These are phyloP conservation scores for Citropsis articulata DNA, from an alignment of 345 rosid species.

Conservation along the genomic window DNA sequence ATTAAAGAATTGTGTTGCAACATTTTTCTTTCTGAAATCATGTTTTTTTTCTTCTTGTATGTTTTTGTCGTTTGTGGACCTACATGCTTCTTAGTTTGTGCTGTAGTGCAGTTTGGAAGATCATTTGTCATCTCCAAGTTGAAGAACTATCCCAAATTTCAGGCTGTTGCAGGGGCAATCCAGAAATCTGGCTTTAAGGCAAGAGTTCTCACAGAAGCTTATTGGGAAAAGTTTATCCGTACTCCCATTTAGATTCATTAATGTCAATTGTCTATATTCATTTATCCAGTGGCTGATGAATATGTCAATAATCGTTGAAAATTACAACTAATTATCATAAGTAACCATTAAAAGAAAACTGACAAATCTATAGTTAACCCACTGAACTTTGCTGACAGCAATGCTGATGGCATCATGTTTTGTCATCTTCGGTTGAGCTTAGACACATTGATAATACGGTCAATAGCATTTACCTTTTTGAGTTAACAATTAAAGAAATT, in stretches of 20 bases:
- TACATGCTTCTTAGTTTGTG: not conserved
- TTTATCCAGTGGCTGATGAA: no score
- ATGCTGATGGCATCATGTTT: not conserved
- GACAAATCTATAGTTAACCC: no score
- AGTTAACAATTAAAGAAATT: not conserved
- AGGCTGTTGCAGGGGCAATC: constrained; percentile 44
- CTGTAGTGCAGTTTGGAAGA: constrained; percentile 48
- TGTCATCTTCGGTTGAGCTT: not conserved
- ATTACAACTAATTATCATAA: no score
- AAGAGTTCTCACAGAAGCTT: constrained; percentile 10
- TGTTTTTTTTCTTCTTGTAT: not conserved
- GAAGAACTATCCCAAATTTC: constrained; percentile 52
- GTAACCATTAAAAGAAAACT: no score
- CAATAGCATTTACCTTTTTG: not conserved
- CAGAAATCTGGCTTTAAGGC: constrained; percentile 63
- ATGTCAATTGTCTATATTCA: no score
- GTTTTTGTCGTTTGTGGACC: not conserved
- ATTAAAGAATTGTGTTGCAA: constrained; percentile 2
- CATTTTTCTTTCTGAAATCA: not conserved
- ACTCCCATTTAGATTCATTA: not conserved
- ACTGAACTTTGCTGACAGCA: no score
- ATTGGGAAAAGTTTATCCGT: not conserved
- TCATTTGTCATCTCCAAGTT: constrained; percentile 46
- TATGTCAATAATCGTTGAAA: no score
- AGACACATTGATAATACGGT: not conserved